Evolutionary conservation across 164 flowering plant species (phyloP).

Genomic region (Akebia trifoliata): DNA sequence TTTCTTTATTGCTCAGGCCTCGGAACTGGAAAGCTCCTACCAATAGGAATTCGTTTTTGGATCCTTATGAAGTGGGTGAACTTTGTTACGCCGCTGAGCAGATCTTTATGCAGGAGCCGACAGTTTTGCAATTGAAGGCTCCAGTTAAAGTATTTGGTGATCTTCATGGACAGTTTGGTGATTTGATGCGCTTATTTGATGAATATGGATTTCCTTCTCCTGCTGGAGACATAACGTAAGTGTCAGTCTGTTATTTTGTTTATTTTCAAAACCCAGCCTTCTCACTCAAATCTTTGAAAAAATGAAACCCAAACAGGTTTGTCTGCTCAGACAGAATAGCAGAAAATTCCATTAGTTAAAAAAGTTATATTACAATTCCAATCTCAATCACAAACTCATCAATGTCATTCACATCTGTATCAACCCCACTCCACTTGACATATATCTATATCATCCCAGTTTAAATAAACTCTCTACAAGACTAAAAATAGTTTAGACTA

Average conservation of each 20-base stretch:
- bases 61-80: slow-evolving; percentile 96
- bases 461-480: no score
- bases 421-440: no score
- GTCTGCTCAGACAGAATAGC: no score
- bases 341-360: no score
- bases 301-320: no score
- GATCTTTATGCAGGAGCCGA: slow-evolving; percentile 90
- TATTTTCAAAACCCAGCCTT: no score
- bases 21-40: slow-evolving; percentile 94
- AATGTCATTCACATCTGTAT: no score
- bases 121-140: slow-evolving; percentile 95
- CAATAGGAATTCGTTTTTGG: slow-evolving; percentile 82
- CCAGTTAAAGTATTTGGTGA: slow-evolving; percentile 97
- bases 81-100: slow-evolving; percentile 99
- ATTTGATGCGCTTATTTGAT: slow-evolving; percentile 94
- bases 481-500: no score
- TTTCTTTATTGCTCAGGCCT: slow-evolving; percentile 79
- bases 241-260: slow-evolving; percentile 7
- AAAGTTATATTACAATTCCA: no score
- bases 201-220: slow-evolving; percentile 98
- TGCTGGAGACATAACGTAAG: slow-evolving; percentile 97
- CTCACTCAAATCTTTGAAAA: no score
- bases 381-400: no score
- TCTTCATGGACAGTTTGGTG: slow-evolving; percentile 99
- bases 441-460: no score